A percentile compares a stretch with the other conserved stretches of the same genome.
Evolutionary conservation across 2,329 filamentous ascomycete genomes (phyloP).

Genomic region (Exophiala viscosa): DNA sequence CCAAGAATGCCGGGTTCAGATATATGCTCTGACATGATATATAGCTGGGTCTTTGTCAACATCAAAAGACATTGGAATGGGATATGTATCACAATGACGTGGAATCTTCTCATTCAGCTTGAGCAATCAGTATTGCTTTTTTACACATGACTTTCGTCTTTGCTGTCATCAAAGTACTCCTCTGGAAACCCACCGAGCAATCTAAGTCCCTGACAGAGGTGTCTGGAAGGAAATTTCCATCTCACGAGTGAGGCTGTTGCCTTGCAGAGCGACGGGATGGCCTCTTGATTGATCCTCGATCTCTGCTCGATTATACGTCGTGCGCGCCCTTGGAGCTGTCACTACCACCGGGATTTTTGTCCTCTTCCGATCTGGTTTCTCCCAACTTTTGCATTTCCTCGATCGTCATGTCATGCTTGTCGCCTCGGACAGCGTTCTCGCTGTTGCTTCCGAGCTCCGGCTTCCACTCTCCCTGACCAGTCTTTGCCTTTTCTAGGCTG

Average conservation of each 20-base stretch:
- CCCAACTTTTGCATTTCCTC: slow-evolving; percentile 28
- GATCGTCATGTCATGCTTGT: slow-evolving; percentile 25
- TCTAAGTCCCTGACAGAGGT: no score
- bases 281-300: neutral
- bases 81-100: neutral
- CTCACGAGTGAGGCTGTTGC: no score
- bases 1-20: slow-evolving; percentile 13
- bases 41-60: neutral
- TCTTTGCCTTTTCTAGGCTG: slow-evolving; percentile 23
- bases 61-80: neutral
- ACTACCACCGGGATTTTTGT: slow-evolving; percentile 13
- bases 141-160: neutral
- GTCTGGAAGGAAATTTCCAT: neutral
- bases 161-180: no score
- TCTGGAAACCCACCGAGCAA: no score
- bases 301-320: neutral
- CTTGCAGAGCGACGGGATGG: neutral
- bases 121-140: neutral
- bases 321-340: slow-evolving; percentile 6
- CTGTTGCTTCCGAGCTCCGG: slow-evolving; percentile 24
- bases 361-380: slow-evolving; percentile 19
- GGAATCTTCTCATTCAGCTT: neutral
- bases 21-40: slow-evolving; percentile 19
- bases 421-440: slow-evolving; percentile 20
- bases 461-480: slow-evolving; percentile 29